Evolutionary conservation across 2,329 filamentous ascomycete genomes (phyloP).

Genomic region (Ophiostoma ips): DNA sequence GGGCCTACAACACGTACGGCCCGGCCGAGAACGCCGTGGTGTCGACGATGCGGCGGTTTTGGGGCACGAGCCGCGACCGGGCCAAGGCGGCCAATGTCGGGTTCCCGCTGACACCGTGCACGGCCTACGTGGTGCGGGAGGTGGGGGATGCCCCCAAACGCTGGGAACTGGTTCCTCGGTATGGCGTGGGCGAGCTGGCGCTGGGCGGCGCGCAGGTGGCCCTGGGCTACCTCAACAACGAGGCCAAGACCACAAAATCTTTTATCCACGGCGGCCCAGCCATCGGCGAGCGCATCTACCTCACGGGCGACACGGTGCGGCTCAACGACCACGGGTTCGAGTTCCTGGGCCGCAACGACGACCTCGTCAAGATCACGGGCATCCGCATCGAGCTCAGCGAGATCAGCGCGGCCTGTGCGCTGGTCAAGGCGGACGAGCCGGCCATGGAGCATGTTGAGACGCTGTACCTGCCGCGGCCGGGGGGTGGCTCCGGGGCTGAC

Average conservation of each 20-base stretch:
- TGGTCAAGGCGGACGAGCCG: slow-evolving; percentile 19
- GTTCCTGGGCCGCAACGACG: slow-evolving; percentile 43
- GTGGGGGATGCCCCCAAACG: neutral
- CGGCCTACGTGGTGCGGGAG: slow-evolving; percentile 13
- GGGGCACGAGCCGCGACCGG: slow-evolving; percentile 11
- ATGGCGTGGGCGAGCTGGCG: slow-evolving; percentile 36
- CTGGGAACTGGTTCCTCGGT: slow-evolving; percentile 32
- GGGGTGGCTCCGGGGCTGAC: slow-evolving; percentile 13
- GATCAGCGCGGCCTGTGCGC: slow-evolving; percentile 19
- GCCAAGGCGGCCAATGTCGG: slow-evolving; percentile 17
- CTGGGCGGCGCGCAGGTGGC: slow-evolving; percentile 39
- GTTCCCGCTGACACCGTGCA: slow-evolving; percentile 14
- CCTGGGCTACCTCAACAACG: slow-evolving; percentile 36
- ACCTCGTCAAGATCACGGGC: slow-evolving; percentile 49
- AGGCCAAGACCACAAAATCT: slow-evolving; percentile 13
- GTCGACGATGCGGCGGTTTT: slow-evolving; percentile 18
- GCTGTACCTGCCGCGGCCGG: slow-evolving; percentile 19
- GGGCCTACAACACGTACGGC: slow-evolving; percentile 18
- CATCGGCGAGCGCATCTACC: slow-evolving; percentile 17
- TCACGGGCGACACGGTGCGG: slow-evolving; percentile 42
- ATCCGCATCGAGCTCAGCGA: slow-evolving; percentile 46
- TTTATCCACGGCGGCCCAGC: slow-evolving; percentile 11
- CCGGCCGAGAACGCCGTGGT: slow-evolving; percentile 15
- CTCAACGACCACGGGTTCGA: slow-evolving; percentile 37
- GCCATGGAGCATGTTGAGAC: slow-evolving; percentile 24